Base-by-base conservation (phyloP, 1,139 yeast genomes). In the Yamadazyma diddensiae region DNA sequence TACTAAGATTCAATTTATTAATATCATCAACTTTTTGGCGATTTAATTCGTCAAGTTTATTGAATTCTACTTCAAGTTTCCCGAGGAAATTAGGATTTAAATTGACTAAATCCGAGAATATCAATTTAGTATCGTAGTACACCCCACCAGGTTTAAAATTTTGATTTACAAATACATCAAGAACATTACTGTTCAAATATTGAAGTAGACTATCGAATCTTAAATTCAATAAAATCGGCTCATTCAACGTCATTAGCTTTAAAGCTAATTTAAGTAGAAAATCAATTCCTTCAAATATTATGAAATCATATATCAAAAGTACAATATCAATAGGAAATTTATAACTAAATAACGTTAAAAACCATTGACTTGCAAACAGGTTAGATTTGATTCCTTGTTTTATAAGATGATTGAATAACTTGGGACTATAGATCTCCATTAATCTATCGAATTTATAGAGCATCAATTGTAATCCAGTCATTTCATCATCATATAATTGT, bases 281-380 rank as follows among this genome's bases (percentile, higher is more conserved):
- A 55, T 88, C 97, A 34, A 82, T 65, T 19, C 97, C 97, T 59
- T 90, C 96, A 5, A 94, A 82, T 30, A 92, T 75, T 12, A 92
- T 77, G 35, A 85, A 75, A 61, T 92, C 97, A 53, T 78, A 83
- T 27, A 92, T 84, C 37, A 95, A 70, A 42, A 85, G 65, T 24
- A 87, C 95, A 49, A 87, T 80, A 35, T 79, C 83, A 33, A 86
- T 62, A 10, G 98, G 97, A 57, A 90, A 86, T 52, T 85, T 84
- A 64, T 92, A 92, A 10, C 96, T 95, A 62, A 92, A 92, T 45
- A 92, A 73, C 0, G 98, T 92, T 47, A 88, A 69, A 52, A 92
- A 88, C 97, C 97, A 92, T 57, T 92, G 97, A 1, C 92, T 77
- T 0, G 96, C 97, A 63, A 86, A 92, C 97, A 90, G 90, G 15